phyloP scores from a whole-genome alignment of 2,329 filamentous ascomycete species.

The Nannizziopsis barbatae region DNA sequence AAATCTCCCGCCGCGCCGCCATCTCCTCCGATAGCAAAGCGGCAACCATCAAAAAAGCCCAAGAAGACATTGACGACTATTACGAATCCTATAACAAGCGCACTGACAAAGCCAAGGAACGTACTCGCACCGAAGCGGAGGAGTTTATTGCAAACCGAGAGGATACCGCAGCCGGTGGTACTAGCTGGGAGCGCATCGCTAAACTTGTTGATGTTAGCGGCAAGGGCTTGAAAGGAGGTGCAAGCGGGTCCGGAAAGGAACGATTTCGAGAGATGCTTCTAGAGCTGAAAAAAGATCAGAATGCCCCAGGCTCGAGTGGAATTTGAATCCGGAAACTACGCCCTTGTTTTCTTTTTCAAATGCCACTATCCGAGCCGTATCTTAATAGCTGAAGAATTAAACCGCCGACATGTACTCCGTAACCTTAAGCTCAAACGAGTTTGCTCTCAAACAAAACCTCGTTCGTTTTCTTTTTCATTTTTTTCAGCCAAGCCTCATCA shows the following conservation, averaged over 20 bases:
- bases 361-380: not conserved
- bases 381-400: not conserved
- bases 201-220: constrained; percentile 96
- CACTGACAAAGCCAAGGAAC: constrained; percentile 82
- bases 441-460: no score
- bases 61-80: constrained; percentile 94
- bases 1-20: constrained; percentile 72
- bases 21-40: constrained; percentile 71
- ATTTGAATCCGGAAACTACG: constrained; percentile 21
- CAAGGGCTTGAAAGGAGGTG: constrained; percentile 78
- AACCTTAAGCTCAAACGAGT: no score
- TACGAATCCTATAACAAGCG: constrained; percentile 99
- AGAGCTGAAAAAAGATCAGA: constrained; percentile 85
- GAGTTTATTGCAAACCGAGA: constrained; percentile 81
- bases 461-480: no score
- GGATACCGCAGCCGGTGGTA: constrained; percentile 87
- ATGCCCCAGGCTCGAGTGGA: constrained; percentile 52
- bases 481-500: no score
- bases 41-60: constrained; percentile 78
- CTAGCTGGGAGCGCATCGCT: constrained; percentile 95
- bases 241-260: constrained; percentile 84
- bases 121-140: constrained; percentile 84
- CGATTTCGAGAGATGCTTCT: constrained; percentile 85
- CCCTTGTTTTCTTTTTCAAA: not conserved
- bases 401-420: not conserved